phyloP scores from a whole-genome alignment of 108 stramenopile species.

The Licmophora abbreviata region DNA sequence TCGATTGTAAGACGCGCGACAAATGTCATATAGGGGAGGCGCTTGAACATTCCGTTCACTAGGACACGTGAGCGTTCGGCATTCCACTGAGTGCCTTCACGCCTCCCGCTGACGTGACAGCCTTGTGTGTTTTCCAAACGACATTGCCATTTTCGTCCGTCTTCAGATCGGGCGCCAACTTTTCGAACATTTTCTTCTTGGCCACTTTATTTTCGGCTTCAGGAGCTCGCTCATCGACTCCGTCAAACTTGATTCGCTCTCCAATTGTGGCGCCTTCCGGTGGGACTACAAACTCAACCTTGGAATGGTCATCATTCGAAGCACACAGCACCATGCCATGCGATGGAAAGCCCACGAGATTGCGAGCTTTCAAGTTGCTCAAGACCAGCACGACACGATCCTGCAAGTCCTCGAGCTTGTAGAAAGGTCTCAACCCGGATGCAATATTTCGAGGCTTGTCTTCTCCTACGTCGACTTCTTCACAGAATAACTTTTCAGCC shows the following conservation, averaged over 20 bases:
- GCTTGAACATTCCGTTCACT: slow-evolving; percentile 12
- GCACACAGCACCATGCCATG: slow-evolving; percentile 94
- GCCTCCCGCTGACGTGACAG: slow-evolving; percentile 46
- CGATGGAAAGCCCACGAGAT: slow-evolving; percentile 79
- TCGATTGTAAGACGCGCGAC: no score
- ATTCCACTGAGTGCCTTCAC: slow-evolving; percentile 76
- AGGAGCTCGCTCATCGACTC: slow-evolving; percentile 49
- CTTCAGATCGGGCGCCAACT: slow-evolving; percentile 68
- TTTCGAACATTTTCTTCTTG: slow-evolving; percentile 89
- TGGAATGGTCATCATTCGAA: slow-evolving; percentile 66
- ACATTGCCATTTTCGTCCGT: slow-evolving; percentile 70
- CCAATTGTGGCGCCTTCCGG: slow-evolving; percentile 69
- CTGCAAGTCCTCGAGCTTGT: slow-evolving; percentile 74
- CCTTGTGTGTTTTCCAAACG: slow-evolving; percentile 63
- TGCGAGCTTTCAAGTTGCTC: slow-evolving; percentile 91
- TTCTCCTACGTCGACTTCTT: slow-evolving; percentile 94
- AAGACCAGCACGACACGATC: slow-evolving; percentile 83
- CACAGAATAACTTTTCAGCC: slow-evolving; percentile 95
- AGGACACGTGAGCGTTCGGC: slow-evolving; percentile 74
- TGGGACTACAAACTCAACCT: slow-evolving; percentile 76
- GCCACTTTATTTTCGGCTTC: slow-evolving; percentile 83
- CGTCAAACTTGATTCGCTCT: slow-evolving; percentile 72
- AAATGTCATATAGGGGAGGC: no score
- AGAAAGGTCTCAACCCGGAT: slow-evolving; percentile 89
- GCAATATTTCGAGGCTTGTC: slow-evolving; percentile 84